Evolutionary conservation across 2,329 filamentous ascomycete species (phyloP).

Genomic region (Monosporascus ibericus): DNA sequence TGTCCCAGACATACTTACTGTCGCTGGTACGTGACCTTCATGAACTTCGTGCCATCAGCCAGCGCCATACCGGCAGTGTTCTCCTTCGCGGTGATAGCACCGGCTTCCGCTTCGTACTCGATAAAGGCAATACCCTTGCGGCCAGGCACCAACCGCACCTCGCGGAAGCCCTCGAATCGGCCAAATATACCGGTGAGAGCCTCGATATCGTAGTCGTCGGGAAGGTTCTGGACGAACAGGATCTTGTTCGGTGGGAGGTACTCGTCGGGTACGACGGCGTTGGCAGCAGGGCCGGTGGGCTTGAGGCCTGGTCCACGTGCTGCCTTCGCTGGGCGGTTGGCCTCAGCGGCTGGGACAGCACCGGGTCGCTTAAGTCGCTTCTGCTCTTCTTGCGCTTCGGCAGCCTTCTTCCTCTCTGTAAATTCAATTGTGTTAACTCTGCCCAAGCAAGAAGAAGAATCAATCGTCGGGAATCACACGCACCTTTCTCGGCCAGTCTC

Average conservation of each 20-base stretch:
- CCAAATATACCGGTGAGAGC: slow-evolving; percentile 74
- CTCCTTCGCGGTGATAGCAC: slow-evolving; percentile 90
- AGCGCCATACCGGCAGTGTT: slow-evolving; percentile 80
- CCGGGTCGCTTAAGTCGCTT: slow-evolving; percentile 65
- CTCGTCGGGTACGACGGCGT: slow-evolving; percentile 86
- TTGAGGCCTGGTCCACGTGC: slow-evolving; percentile 71
- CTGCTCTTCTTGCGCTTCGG: slow-evolving; percentile 72
- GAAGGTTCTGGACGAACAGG: slow-evolving; percentile 87
- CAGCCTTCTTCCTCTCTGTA: slow-evolving; percentile 69
- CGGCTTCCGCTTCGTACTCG: slow-evolving; percentile 86
- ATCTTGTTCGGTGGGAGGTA: slow-evolving; percentile 97
- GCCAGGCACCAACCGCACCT: slow-evolving; percentile 83
- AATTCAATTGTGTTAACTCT: neutral
- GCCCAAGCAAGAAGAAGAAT: neutral
- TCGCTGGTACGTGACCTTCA: slow-evolving; percentile 95
- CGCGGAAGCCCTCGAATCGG: slow-evolving; percentile 88
- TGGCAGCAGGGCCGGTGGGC: slow-evolving; percentile 59
- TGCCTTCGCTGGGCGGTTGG: slow-evolving; percentile 60
- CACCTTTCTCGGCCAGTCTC: slow-evolving; percentile 85
- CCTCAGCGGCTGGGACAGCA: slow-evolving; percentile 37
- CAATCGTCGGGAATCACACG: slow-evolving; percentile 12
- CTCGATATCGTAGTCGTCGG: slow-evolving; percentile 79
- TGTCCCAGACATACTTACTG: slow-evolving; percentile 45
- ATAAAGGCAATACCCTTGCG: slow-evolving; percentile 89
- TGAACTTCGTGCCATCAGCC: slow-evolving; percentile 65